Conservation (phyloP, 2,329 filamentous ascomycete genomes). For the Catunica adiposa region DNA sequence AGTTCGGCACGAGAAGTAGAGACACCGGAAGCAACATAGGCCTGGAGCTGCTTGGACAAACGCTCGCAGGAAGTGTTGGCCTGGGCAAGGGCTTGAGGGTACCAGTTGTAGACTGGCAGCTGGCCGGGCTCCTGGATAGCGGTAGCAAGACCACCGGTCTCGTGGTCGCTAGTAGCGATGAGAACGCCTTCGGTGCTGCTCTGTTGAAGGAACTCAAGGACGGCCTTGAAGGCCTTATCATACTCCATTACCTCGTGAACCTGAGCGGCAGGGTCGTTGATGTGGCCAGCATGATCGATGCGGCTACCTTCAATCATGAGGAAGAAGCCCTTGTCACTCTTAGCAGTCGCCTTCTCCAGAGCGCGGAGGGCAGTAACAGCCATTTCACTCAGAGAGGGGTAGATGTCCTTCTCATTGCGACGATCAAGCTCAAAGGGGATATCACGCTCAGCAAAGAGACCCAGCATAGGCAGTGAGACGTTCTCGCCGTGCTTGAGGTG, state of each 20-base stretch:
- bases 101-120: slow-evolving; percentile 53
- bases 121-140: slow-evolving; percentile 49
- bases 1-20: slow-evolving; percentile 26
- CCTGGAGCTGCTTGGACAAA: slow-evolving; percentile 44
- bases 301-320: slow-evolving; percentile 95
- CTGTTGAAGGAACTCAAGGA: slow-evolving; percentile 67
- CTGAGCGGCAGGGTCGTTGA: slow-evolving; percentile 68
- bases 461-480: slow-evolving; percentile 65
- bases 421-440: slow-evolving; percentile 92
- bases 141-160: slow-evolving; percentile 75
- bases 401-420: slow-evolving; percentile 56
- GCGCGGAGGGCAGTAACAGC: slow-evolving; percentile 63
- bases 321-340: slow-evolving; percentile 88
- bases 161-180: slow-evolving; percentile 85
- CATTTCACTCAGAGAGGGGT: slow-evolving; percentile 88
- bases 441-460: slow-evolving; percentile 66
- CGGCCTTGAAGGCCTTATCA: slow-evolving; percentile 67
- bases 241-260: slow-evolving; percentile 91
- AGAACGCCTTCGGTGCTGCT: slow-evolving; percentile 61
- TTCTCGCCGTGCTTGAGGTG: slow-evolving; percentile 48
- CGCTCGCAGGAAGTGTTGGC: slow-evolving; percentile 65
- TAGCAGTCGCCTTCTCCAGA: slow-evolving; percentile 62
- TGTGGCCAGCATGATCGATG: slow-evolving; percentile 87
- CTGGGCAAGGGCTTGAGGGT: slow-evolving; percentile 57
- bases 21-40: slow-evolving; percentile 33